Conservation (phyloP, 805 yeast species). For the Zygosaccharomyces bailii region DNA sequence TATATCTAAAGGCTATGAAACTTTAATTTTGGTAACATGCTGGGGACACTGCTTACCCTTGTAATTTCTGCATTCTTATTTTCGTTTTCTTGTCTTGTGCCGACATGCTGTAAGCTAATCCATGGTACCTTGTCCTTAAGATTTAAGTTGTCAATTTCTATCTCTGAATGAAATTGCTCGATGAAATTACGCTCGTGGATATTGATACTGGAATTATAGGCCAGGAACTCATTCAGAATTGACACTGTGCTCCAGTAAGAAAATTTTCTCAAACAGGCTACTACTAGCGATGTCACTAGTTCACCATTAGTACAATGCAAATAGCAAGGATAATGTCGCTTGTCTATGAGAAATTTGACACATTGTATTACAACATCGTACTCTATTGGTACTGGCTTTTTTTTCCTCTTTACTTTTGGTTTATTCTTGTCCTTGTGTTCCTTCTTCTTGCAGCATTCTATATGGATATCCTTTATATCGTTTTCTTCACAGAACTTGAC, state of each 20-base stretch:
- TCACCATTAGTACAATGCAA: conserved; percentile 90
- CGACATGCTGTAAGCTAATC: conserved; percentile 30
- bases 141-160: conserved; percentile 46
- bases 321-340: conserved; percentile 64
- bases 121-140: conserved; percentile 34
- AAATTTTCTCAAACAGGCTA: conserved; percentile 81
- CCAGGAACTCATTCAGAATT: conserved; percentile 78
- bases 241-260: conserved; percentile 89
- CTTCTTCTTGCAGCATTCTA: conserved; percentile 54
- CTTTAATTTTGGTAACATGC: conserved; percentile 25
- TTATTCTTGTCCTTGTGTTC: conserved; percentile 17
- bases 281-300: conserved; percentile 73
- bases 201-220: conserved; percentile 72
- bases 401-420: conserved; percentile 65
- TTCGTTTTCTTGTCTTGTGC: conserved; percentile 10
- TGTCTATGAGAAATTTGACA: conserved; percentile 58
- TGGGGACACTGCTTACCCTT: conserved; percentile 22
- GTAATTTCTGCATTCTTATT: conserved; percentile 10
- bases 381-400: conserved; percentile 78
- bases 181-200: conserved; percentile 81
- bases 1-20: conserved; percentile 25
- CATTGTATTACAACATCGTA: conserved; percentile 57
- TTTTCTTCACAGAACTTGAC: conserved; percentile 50
- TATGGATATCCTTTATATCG: conserved; percentile 61
- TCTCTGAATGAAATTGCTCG: conserved; percentile 68